A percentile compares a stretch with the other conserved stretches of the same genome.
Conservation (phyloP, 2,329 filamentous ascomycete species). For the Botrytis hyacinthi region DNA sequence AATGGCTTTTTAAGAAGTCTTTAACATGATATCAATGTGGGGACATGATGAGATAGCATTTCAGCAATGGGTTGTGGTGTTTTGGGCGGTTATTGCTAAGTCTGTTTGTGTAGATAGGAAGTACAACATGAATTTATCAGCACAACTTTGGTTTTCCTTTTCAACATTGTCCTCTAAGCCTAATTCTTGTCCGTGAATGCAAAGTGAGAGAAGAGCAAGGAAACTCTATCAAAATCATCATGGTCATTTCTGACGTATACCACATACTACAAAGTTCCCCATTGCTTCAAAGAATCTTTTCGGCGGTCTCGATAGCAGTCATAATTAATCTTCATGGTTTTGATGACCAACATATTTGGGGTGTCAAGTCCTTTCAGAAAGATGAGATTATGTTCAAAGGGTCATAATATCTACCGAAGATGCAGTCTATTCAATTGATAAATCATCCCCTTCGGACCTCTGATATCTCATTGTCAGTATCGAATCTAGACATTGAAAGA, state of each 20-base stretch:
- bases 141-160: neutral
- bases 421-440: neutral
- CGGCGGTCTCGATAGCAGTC: neutral
- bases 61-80: conserved; percentile 16
- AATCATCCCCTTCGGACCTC: neutral
- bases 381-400: neutral
- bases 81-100: conserved; percentile 19
- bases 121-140: conserved; percentile 18
- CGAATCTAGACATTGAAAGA: neutral
- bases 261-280: neutral
- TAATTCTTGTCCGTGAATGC: neutral
- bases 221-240: neutral
- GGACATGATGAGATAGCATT: conserved; percentile 8
- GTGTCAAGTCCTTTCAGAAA: neutral
- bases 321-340: neutral
- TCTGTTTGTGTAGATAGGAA: conserved; percentile 20
- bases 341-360: neutral
- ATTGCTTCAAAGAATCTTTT: neutral
- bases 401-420: neutral
- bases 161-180: neutral
- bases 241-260: neutral
- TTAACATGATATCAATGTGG: neutral
- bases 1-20: conserved; percentile 59
- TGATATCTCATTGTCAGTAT: neutral
- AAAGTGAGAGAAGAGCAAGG: no score